A percentile compares a stretch with the other conserved stretches of the same genome.
Conservation (phyloP, 169 alveolate genomes). For the Plasmodium coatneyi region DNA sequence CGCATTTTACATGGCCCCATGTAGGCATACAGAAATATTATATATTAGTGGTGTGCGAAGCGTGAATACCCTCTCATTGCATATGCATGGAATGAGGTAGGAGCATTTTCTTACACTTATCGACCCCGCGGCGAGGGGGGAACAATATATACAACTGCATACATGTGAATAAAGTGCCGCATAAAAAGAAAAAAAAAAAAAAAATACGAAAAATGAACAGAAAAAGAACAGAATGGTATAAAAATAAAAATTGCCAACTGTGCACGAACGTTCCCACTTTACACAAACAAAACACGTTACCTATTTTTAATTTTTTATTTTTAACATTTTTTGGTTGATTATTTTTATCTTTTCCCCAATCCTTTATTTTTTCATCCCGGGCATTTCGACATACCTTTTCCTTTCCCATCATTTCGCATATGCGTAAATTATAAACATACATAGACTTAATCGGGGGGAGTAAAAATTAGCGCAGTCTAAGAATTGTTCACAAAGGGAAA, state of each 20-base stretch:
- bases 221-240: neutral
- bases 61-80: neutral
- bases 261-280: neutral
- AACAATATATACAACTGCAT: neutral
- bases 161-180: neutral
- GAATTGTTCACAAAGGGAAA: neutral
- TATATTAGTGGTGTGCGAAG: neutral
- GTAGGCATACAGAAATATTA: neutral
- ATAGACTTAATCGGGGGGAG: neutral
- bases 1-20: neutral
- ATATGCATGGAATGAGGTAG: neutral
- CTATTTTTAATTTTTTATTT: neutral
- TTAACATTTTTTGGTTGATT: neutral
- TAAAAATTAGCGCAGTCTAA: neutral
- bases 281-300: neutral
- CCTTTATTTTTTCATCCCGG: neutral
- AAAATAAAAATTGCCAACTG: neutral
- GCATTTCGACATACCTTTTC: neutral
- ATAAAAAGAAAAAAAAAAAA: neutral
- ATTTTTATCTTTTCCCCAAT: neutral
- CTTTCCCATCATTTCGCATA: neutral
- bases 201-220: neutral
- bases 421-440: neutral
- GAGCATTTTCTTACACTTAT: neutral
- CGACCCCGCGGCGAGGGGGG: neutral